phyloP scores from a whole-genome alignment of 2,329 filamentous ascomycete species.

The Nemania diffusa region DNA sequence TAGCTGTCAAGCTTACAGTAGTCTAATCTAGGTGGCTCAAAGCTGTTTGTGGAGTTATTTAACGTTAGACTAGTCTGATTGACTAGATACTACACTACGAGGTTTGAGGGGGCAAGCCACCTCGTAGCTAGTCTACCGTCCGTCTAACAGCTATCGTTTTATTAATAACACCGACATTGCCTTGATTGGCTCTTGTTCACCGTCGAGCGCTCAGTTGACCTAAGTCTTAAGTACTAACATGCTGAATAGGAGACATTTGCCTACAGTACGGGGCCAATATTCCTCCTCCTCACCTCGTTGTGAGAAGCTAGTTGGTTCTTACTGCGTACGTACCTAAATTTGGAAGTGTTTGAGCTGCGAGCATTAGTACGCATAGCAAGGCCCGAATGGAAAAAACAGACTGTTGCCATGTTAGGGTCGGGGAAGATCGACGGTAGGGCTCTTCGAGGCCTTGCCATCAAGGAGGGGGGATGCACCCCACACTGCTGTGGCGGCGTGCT shows the following conservation, averaged over 20 bases:
- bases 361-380: conserved; percentile 14
- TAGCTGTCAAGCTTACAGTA: neutral
- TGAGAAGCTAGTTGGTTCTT: conserved; percentile 25
- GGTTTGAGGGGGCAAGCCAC: conserved; percentile 8
- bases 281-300: conserved; percentile 6
- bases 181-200: conserved; percentile 35
- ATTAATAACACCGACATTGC: conserved; percentile 7
- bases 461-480: conserved; percentile 42
- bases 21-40: neutral
- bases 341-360: neutral
- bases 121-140: conserved; percentile 21
- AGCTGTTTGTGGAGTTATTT: conserved; percentile 4
- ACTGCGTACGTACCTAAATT: conserved; percentile 1
- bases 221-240: too few relatives aligned
- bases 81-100: neutral
- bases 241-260: conserved; percentile 9
- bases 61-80: neutral
- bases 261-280: neutral
- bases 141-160: conserved; percentile 26
- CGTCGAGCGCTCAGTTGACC: conserved; percentile 26
- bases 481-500: conserved; percentile 35
- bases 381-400: conserved; percentile 13
- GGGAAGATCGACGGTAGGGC: conserved; percentile 28
- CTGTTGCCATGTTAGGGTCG: conserved; percentile 10
- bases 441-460: conserved; percentile 22